Evolutionary conservation across 2,329 filamentous ascomycete species (phyloP), one percentile per base, ranked within the genome.

Genomic region (Nemania sp.): DNA sequence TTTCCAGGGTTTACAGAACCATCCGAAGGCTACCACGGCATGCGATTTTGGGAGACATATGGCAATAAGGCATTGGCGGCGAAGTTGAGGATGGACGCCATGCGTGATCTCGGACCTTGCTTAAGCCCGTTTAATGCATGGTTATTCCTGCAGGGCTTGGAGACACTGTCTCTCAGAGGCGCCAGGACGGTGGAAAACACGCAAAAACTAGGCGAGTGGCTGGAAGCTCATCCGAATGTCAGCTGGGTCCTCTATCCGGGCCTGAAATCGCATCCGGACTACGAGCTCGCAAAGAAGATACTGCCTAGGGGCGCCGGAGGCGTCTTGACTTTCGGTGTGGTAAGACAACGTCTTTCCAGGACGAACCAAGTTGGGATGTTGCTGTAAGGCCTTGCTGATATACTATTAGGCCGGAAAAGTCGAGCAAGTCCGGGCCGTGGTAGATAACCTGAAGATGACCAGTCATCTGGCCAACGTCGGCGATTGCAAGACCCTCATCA

Each of bases 401-500:
- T 47, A 20, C 7, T 40, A 15, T 20, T 18, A 72, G 69, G 72
- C 71, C 13, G 73, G 73, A 37, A 70, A 72, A 60, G 72, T 74
- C 43, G 72, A 75, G 53, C 66, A 75, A 56, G 71, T 75, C 37
- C 67, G 71, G 18, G 70, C 72, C 7, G 83, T 91, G n/a, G 89
- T 91, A 18, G 89, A 91, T 72, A 83, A 83, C 68, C 87, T 91
- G 73, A 89, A 90, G 79, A 76, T 91, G 69, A 87, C 89, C 64
- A 90, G 87, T 17, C 90, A 90, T 71, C 78, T 91, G 60, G 89
- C 89, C 47, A 91, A 91, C 69, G 87, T 90, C 35, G 88, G 88
- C 57, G 88, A 90, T 68, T 86, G 86, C 34, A 91, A 90, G 77
- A 90, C 88, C 11, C 79, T 90, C 54, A 87, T 87, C 20, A 89